These are phyloP conservation scores for Madurella fahalii DNA, from an alignment of 2,329 filamentous ascomycete species.

Conservation along the genomic window DNA sequence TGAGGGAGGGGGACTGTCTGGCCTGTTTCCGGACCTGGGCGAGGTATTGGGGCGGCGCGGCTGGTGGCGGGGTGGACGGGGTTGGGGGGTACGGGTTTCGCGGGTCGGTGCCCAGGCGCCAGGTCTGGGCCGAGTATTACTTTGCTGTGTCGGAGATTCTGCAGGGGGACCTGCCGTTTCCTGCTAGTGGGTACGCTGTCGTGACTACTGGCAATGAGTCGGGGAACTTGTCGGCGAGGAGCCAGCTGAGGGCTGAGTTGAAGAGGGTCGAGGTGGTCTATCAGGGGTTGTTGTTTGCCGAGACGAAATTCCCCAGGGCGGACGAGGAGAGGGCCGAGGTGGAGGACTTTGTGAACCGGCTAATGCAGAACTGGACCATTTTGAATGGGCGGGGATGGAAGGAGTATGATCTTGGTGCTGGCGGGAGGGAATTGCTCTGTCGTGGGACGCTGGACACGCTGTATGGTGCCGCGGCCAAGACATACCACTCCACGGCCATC, in stretches of 20 bases:
- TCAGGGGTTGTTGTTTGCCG: constrained; percentile 70
- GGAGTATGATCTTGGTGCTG: constrained; percentile 74
- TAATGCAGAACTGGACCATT: constrained; percentile 80
- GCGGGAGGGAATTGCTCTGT: constrained; percentile 71
- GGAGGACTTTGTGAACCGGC: constrained; percentile 74
- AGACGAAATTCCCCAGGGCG: constrained; percentile 80
- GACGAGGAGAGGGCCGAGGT: constrained; percentile 74
- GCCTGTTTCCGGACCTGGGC: constrained; percentile 64
- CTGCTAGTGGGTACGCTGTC: constrained; percentile 41
- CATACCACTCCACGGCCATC: constrained; percentile 90
- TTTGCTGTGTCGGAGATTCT: constrained; percentile 71
- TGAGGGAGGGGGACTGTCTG: constrained; percentile 51
- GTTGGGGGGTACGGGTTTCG: constrained; percentile 55
- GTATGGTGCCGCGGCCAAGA: constrained; percentile 86
- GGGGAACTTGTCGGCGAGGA: constrained; percentile 48
- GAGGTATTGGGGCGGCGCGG: constrained; percentile 59
- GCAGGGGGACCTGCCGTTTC: constrained; percentile 59
- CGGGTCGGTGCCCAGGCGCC: constrained; percentile 57
- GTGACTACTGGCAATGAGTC: constrained; percentile 25
- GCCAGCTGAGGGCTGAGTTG: constrained; percentile 69
- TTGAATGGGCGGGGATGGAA: constrained; percentile 76
- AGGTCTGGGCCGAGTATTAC: constrained; percentile 86
- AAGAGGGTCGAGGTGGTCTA: constrained; percentile 76
- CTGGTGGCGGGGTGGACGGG: constrained; percentile 23
- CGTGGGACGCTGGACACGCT: constrained; percentile 79